Evolutionary conservation across 805 yeast species (phyloP), one percentile per base, ranked within the genome.

Genomic region (Yarrowia sp.): DNA sequence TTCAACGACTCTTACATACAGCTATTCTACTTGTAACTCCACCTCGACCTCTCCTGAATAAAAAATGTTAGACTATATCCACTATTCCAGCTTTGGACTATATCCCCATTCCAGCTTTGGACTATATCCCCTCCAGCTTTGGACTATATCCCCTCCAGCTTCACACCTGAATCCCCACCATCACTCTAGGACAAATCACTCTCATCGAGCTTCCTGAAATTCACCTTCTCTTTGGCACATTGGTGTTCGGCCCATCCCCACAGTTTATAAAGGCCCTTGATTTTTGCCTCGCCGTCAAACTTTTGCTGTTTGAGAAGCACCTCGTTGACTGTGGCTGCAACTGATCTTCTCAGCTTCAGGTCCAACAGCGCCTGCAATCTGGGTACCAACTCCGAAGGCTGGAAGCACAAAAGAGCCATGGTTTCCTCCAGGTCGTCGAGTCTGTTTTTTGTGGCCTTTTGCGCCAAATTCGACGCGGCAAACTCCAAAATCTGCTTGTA

Each of bases 371-470:
- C 79, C 53, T 83, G 79, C 70, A 91, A 77, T 70, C 84, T 85
- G 17, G 77, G 75, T 3, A 74, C 74, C 43, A 78, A 69, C 9
- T 70, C 69, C 15, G 72, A 74, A 20, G 75, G 74, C 1, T 85
- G 83, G 70, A 83, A 83, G 44, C 86, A 85, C 43, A 92, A 78
- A 69, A 92, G 80, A 24, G 96, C 91, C 95, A 92, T 90, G 2
- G 96, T 87, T 52, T 87, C 80, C 74, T 93, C 97, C 70, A 92
- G 78, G 71, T 91, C 94, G 67, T 85, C 84, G 77, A 92, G 81
- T 6, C 79, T 75, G 70, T 79, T 79, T 56, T 87, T 87, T 63
- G 84, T 82, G 2, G 89, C 81, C 69, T 88, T 85, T 70, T 81
- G 80, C 6, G 91, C 85, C 70, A 90, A 76, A 44, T 78, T 78